Conservation (phyloP, 345 rosid species). For the Excoecaria agallocha region DNA sequence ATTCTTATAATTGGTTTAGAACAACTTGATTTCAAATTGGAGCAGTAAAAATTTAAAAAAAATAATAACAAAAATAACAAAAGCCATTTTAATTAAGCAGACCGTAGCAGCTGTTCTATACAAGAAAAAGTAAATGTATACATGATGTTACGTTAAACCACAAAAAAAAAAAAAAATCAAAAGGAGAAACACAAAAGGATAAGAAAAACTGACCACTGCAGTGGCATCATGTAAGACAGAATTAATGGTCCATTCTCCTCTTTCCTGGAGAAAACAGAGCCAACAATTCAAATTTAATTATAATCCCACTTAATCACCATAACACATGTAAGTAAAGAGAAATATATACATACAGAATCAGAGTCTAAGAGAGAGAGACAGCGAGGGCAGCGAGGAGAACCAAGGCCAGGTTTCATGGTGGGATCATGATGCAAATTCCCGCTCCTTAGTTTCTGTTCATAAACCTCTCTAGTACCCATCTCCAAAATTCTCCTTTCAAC, state of each 20-base stretch:
- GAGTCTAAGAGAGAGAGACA: conserved; percentile 82
- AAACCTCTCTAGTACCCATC: conserved; percentile 86
- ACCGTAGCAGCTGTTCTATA: not conserved
- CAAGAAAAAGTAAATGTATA: not conserved
- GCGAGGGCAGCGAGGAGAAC: conserved; percentile 88
- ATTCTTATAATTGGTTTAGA: not conserved
- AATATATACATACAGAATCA: conserved; percentile 41
- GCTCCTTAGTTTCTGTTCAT: conserved; percentile 73
- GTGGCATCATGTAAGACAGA: conserved; percentile 81
- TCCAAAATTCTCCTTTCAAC: not conserved
- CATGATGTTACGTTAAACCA: not conserved
- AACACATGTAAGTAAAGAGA: not conserved
- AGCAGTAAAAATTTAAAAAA: too few relatives aligned
- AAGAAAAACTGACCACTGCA: conserved; percentile 61
- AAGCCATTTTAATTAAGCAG: not conserved
- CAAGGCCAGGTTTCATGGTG: conserved; percentile 86
- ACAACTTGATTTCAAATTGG: not conserved
- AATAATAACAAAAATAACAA: not conserved
- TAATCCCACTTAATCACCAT: not conserved
- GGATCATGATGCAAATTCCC: conserved; percentile 78
- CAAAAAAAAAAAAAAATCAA: not conserved
- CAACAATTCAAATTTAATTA: not conserved
- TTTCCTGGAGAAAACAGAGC: conserved; percentile 34
- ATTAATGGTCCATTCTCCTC: conserved; percentile 77
- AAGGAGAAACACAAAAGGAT: not conserved